Base-by-base conservation (phyloP, 2,329 filamentous ascomycete genomes). In the Cordyceps cicadae region DNA sequence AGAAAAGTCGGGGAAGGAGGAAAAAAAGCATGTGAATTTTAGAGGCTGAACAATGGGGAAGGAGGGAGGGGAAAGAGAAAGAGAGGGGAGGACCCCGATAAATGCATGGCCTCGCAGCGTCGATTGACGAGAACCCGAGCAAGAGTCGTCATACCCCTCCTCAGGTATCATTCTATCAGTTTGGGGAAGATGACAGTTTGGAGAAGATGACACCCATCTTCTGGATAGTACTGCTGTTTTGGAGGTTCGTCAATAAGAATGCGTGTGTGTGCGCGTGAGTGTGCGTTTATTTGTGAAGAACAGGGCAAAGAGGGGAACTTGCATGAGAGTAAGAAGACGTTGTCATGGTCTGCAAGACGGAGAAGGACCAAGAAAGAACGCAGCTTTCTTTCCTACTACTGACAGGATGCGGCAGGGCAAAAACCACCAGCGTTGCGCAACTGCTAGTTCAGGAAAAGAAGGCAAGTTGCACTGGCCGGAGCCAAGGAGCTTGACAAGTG, bases 41-140 rank as follows among this genome's bases (percentile, higher is more conserved):
- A 29, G 53, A 55, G 39, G 29, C 12, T 41, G 52, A 15, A 46
- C 43, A n/a, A 17, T 17, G 26, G 21, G 26, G 15, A 17, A n/a
- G 8, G 5, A 29, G 1, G n/a, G n/a, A n/a, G n/a, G n/a, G n/a
- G n/a, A n/a, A n/a, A n/a, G n/a, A n/a, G n/a, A n/a, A n/a, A n/a
- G n/a, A n/a, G n/a, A 19, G 26, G 29, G 17, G 26, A 29, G 49
- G 11, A 12, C 54, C 46, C 34, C 54, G 54, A 57, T 57, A 57
- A 32, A 3, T 57, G 45, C 54, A 57, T 50, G 4, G 17, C 41
- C 54, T 41, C 54, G 45, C 32, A 29, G 50, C 14, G 29, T 37
- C 54, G 54, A 56, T 56, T 46, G 54, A 50, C 43, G 54, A 57
- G 54, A 57, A 50, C 54, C 17, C 34, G 54, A 57, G 46, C 54